Conservation (phyloP, 2,329 filamentous ascomycete genomes). For the Monosporascus sp. region DNA sequence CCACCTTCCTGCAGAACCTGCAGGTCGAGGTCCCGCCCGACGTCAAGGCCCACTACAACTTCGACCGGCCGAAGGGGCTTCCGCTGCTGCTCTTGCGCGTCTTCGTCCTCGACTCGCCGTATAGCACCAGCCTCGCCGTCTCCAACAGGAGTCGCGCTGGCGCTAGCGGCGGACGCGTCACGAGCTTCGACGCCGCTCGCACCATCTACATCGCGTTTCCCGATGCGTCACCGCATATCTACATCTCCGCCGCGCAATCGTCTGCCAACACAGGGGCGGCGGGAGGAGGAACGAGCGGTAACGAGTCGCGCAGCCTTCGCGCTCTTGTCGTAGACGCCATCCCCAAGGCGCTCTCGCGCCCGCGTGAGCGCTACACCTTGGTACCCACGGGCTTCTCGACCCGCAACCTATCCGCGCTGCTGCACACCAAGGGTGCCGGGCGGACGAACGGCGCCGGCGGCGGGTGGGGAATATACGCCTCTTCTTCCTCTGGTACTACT, state of each 20-base stretch:
- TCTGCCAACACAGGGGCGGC: conserved; percentile 31
- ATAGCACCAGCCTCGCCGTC: conserved; percentile 56
- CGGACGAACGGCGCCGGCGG: conserved; percentile 68
- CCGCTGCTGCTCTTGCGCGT: conserved; percentile 72
- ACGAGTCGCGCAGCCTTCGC: conserved; percentile 52
- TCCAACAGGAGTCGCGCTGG: conserved; percentile 15
- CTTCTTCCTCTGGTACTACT: not conserved
- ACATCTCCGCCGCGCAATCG: conserved; percentile 47
- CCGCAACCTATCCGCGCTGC: conserved; percentile 64
- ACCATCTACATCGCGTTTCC: conserved; percentile 80
- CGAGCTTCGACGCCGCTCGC: conserved; percentile 58
- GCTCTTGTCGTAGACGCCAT: conserved; percentile 72
- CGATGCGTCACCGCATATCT: conserved; percentile 71
- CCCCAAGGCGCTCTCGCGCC: conserved; percentile 74
- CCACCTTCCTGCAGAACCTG: conserved; percentile 72
- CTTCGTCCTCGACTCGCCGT: conserved; percentile 75
- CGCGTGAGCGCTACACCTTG: conserved; percentile 66
- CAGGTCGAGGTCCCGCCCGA: conserved; percentile 70
- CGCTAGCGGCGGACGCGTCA: conserved; percentile 23
- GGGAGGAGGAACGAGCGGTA: conserved; percentile 39
- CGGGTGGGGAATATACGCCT: conserved; percentile 72
- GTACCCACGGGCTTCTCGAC: conserved; percentile 63
- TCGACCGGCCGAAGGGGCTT: conserved; percentile 64
- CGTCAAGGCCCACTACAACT: conserved; percentile 78
- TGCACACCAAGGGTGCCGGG: conserved; percentile 64